Evolutionary conservation across 192 early-diverging fungal species (phyloP).

Genomic region (Coemansia sp.): DNA sequence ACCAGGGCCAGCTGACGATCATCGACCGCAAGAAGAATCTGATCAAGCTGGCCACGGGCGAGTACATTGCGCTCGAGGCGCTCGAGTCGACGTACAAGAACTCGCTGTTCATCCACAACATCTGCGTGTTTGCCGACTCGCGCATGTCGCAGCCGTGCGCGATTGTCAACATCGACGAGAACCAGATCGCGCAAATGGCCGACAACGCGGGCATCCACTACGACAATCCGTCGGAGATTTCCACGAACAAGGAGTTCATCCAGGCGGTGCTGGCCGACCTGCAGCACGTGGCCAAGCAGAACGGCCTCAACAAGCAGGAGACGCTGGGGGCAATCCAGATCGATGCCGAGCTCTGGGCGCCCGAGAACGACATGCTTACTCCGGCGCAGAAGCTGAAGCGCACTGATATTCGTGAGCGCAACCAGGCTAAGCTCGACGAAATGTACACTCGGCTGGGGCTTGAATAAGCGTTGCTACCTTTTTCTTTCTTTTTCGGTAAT

Average conservation of each 20-base stretch:
- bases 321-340: conserved; percentile 66
- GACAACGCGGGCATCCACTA: not conserved
- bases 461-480: not conserved
- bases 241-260: not conserved
- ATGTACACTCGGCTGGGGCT: conserved; percentile 56
- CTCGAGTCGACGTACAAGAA: conserved; percentile 88
- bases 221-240: conserved; percentile 25
- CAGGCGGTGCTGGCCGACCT: conserved; percentile 16
- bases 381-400: conserved; percentile 92
- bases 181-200: not conserved
- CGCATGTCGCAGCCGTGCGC: conserved; percentile 71
- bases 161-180: conserved; percentile 61
- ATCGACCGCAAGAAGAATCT: conserved; percentile 96
- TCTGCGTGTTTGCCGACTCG: conserved; percentile 75
- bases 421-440: conserved; percentile 39
- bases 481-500: not conserved
- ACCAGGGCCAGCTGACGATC: conserved; percentile 76
- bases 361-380: conserved; percentile 85
- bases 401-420: conserved; percentile 66
- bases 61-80: conserved; percentile 94
- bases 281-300: conserved; percentile 58
- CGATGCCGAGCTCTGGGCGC: conserved; percentile 82
- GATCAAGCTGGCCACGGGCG: conserved; percentile 87
- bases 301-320: conserved; percentile 74
- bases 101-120: conserved; percentile 68